Evolutionary conservation across 805 yeast genomes (phyloP), one percentile per base, ranked within the genome.

Genomic region (Saturnispora saitoi): DNA sequence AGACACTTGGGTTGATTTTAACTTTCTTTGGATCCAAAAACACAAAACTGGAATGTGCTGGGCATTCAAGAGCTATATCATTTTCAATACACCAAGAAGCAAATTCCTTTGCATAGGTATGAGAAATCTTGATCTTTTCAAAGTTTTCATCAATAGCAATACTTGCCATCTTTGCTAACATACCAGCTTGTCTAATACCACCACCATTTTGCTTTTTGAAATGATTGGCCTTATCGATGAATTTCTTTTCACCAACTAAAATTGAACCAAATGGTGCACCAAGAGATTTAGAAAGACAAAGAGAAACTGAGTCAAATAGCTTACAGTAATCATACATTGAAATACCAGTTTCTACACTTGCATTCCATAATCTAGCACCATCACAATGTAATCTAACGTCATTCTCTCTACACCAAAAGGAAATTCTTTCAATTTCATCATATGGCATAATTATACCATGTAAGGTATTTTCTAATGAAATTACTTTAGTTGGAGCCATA

Each of bases 281-380:
- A 59, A 89, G 71, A 5, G 95, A 83, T 65, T 90, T 90, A 44
- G 96, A 87, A 45, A 90, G 67, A 65, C 97, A 90, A 45, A 90
- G 73, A 14, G 95, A 86, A 43, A 90, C 86, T n/a, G 93, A 80
- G 66, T 89, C 97, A 62, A 89, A 89, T 52, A 80, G 69, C 53
- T 75, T 71, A 56, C 95, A 85, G 64, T 81, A 88, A 58, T 86
- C 86, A 17, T 65, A 67, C 52, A 89, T 66, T 15, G 87, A 68
- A 32, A 85, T 71, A 24, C 85, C 88, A 9, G 87, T 78, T 26
- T 76, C 90, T 11, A 76, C 84, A 37, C 80, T 71, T n/a, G 96
- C 96, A 63, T 86, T 86, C 90, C 95, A 89, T 45, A 90, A 68
- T 58, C 98, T 76, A n/a, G 97, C 98, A 53, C 97, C 98, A 63